Evolutionary conservation across 2,329 filamentous ascomycete genomes (phyloP), one percentile per base, ranked within the genome.

Genomic region (Penicillium sp.): DNA sequence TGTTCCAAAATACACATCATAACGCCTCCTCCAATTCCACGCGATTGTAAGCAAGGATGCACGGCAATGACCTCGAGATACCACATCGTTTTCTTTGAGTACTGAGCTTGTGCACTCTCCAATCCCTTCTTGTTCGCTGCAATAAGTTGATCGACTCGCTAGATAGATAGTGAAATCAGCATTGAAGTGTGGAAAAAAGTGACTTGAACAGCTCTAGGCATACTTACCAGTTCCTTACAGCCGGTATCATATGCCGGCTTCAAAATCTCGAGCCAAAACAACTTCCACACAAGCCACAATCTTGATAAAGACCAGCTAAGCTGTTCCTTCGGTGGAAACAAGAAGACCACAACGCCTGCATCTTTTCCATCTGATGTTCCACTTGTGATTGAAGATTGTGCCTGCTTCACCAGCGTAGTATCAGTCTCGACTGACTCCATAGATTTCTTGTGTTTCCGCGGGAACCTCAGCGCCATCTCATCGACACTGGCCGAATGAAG

Each of bases 21-120:
- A 3, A 61, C 62, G 5, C 52, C 55, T 21, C 52, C 49, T 1
- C 64, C 66, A 1, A 70, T 35, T 0, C 67, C 66, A 13, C 66
- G 62, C 19, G 62, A 63, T 44, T 69, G 67, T 1, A 69, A 53
- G 7, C 51, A 60, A 13, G 67, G 66, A 55, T 70, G 67, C 3
- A 70, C 66, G 27, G 64, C 67, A 16, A 70, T 23, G 2, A 70
- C 63, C 42, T 69, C 67, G 11, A 68, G 56, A 53, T 69, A 68
- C 67, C 67, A 70, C 16, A 67, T 29, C 14, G 62, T 49, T 31
- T 67, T 60, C 14, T 46, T 52, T 23, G 48, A 39, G 6, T 49
- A 48, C 23, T 47, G 9, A 14, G 21, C 6, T n/a, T 43, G 42
- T 11, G 51, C 29, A n/a, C 16, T 42, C 7, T 48, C 3, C 19